Conservation (phyloP, 148 eudicot species). For the Suaeda aralocaspica region DNA sequence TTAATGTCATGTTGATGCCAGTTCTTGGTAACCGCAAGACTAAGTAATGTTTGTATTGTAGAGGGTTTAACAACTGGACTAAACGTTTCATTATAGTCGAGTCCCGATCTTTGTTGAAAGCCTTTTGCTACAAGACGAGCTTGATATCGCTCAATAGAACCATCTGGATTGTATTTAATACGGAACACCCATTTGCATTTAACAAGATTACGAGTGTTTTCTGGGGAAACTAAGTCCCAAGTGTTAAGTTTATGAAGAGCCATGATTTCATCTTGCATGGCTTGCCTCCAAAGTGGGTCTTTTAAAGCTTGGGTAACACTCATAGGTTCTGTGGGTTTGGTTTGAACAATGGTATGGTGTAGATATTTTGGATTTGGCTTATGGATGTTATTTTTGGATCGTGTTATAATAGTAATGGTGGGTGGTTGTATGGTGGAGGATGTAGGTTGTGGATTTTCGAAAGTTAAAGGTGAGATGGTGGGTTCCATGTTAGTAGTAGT, state of each 20-base stretch:
- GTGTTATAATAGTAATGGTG: too few species aligned
- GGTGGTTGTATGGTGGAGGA: too few species aligned
- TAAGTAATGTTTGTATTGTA: background rate
- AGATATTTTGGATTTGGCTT: background rate
- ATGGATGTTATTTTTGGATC: background rate
- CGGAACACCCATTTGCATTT: background rate
- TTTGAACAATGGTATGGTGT: background rate
- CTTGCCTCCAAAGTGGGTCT: background rate
- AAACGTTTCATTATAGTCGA: constrained; percentile 3
- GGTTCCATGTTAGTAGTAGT: too few species aligned
- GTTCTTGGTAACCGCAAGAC: background rate
- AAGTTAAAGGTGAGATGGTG: too few species aligned
- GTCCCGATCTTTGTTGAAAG: background rate
- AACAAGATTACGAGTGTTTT: background rate
- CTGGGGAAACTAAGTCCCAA: background rate
- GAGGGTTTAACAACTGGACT: constrained; percentile 4
- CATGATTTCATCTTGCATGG: background rate
- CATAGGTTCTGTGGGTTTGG: background rate
- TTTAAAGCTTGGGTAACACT: background rate
- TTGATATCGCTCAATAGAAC: too few species aligned
- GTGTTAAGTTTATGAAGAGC: background rate
- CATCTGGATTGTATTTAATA: background rate
- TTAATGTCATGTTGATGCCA: background rate
- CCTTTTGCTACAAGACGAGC: background rate
- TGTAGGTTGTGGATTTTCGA: too few species aligned